Conservation (phyloP, 495 filamentous ascomycete genomes). For the Darksidea phi region DNA sequence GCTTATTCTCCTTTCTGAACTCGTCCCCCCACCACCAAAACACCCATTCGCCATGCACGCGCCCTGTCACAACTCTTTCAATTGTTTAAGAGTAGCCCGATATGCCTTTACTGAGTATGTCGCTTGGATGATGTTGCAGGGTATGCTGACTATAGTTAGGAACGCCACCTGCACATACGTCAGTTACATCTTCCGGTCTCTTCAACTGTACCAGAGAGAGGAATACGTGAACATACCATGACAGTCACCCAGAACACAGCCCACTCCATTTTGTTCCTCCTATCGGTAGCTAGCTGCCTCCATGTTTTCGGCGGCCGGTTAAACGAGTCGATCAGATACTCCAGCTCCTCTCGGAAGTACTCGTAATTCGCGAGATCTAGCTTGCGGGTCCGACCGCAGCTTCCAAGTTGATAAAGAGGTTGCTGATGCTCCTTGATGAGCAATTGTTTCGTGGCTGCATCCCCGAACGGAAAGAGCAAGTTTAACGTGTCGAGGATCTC, state of each 20-base stretch:
- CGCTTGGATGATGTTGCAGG: constrained; percentile 18
- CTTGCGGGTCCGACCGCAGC: not conserved
- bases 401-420: constrained; percentile 10
- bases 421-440: constrained; percentile 2
- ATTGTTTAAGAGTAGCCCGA: not conserved
- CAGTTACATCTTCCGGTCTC: too few species aligned
- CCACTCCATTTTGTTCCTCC: constrained; percentile 11
- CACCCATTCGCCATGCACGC: not conserved
- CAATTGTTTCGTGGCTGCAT: constrained; percentile 2
- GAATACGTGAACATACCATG: constrained; percentile 2
- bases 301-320: constrained; percentile 2
- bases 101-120: constrained; percentile 17
- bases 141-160: constrained; percentile 19
- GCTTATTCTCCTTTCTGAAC: too few species aligned
- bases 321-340: constrained; percentile 4
- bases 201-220: too few species aligned
- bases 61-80: not conserved
- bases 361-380: constrained; percentile 9
- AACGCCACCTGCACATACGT: constrained; percentile 1
- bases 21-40: not conserved
- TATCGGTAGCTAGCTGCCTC: constrained; percentile 13
- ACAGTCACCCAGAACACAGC: constrained; percentile 14
- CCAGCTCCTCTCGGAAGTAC: constrained; percentile 13
- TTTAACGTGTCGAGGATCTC: not conserved
- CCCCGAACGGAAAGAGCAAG: constrained; percentile 4